These are phyloP conservation scores for Serendipita indica DNA, from an alignment of 768 basidiomycete species.

Conservation along the genomic window DNA sequence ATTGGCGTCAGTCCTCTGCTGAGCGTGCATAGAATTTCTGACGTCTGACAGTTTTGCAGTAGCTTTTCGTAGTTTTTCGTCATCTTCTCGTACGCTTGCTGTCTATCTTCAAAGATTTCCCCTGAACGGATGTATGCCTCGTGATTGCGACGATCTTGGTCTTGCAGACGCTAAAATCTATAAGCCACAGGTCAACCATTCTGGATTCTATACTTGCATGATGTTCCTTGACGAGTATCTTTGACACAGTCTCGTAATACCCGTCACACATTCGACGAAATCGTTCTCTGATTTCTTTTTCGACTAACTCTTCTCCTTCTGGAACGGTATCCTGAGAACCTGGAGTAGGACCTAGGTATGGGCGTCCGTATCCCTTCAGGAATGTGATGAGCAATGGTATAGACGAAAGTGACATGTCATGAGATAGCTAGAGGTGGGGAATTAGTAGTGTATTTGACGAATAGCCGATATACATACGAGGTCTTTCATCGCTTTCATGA, in stretches of 20 bases:
- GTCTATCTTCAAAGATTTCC: slow-evolving; percentile 97
- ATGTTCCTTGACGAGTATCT: slow-evolving; percentile 84
- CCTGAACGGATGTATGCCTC: slow-evolving; percentile 99
- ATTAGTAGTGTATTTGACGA: slow-evolving; percentile 13
- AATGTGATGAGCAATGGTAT: slow-evolving; percentile 84
- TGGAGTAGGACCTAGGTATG: slow-evolving; percentile 61
- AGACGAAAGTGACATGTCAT: slow-evolving; percentile 74
- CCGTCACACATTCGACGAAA: slow-evolving; percentile 88
- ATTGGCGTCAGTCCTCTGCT: not conserved
- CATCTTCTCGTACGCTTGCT: slow-evolving; percentile 98
- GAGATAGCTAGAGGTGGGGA: slow-evolving; percentile 50
- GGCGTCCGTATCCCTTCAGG: slow-evolving; percentile 78
- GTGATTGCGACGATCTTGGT: slow-evolving; percentile 91
- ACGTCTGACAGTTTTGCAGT: slow-evolving; percentile 79
- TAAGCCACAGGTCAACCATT: slow-evolving; percentile 8
- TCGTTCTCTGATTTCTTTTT: slow-evolving; percentile 71
- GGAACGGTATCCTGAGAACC: not conserved
- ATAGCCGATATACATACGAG: slow-evolving; percentile 41
- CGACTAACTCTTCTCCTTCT: slow-evolving; percentile 55
- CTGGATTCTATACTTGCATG: slow-evolving; percentile 51
- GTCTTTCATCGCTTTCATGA: slow-evolving; percentile 76
- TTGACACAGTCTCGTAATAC: slow-evolving; percentile 83
- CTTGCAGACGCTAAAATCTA: slow-evolving; percentile 92
- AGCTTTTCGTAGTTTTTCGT: slow-evolving; percentile 90
- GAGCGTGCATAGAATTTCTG: slow-evolving; percentile 17